phyloP scores from a whole-genome alignment of 441 rosid species.

The Adansonia gregorii region DNA sequence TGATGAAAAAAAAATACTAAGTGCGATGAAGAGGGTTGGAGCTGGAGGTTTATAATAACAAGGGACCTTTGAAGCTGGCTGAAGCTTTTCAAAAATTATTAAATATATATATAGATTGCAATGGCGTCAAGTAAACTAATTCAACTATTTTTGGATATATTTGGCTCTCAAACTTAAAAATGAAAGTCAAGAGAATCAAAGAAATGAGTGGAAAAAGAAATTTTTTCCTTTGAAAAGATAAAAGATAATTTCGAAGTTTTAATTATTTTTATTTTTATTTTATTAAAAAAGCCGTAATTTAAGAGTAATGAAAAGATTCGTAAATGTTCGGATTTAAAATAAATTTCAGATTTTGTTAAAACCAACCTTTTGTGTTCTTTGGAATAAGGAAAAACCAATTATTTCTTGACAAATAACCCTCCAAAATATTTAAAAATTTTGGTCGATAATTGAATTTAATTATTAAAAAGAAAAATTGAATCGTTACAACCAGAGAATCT shows the following conservation, averaged over 20 bases:
- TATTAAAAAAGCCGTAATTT: too few relatives aligned
- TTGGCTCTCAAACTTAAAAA: background rate
- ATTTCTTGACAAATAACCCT: too few relatives aligned
- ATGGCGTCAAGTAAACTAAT: conserved; percentile 47
- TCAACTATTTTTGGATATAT: conserved; percentile 33
- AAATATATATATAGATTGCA: conserved; percentile 22
- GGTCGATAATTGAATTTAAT: too few relatives aligned
- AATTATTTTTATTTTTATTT: background rate
- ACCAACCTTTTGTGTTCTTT: too few relatives aligned
- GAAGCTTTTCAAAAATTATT: conserved; percentile 1
- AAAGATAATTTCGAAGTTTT: background rate
- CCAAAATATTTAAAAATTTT: too few relatives aligned
- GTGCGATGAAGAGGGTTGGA: background rate
- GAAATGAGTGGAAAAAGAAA: background rate
- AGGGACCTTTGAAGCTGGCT: background rate
- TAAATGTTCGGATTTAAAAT: too few relatives aligned
- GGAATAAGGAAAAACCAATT: too few relatives aligned
- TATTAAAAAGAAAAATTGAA: too few relatives aligned
- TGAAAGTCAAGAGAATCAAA: background rate
- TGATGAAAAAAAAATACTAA: background rate
- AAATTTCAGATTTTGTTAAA: too few relatives aligned
- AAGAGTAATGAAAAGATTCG: too few relatives aligned
- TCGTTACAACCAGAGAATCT: too few relatives aligned
- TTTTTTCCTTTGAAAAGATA: background rate
- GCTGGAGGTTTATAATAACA: background rate